Base-by-base conservation (phyloP, 139 green algal species). In the Ettlia oleoabundans region DNA sequence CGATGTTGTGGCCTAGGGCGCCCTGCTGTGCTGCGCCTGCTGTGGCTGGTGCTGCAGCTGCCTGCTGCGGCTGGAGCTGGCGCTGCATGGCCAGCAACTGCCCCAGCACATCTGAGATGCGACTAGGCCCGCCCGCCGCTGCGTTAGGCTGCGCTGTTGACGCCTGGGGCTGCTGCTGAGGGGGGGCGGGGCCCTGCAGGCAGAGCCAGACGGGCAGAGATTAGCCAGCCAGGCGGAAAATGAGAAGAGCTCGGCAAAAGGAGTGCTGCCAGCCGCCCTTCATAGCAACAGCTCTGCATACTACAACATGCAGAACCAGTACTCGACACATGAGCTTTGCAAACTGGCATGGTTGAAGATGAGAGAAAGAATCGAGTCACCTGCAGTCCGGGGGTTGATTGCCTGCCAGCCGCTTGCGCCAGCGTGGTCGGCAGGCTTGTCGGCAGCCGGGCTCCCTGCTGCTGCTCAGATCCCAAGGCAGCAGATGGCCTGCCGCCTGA, bases 11-110 rank as follows among this genome's bases (percentile, higher is more conserved):
- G 3, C 32, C 13, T 19, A 15, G 63, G 15, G 63, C 15, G 13
- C 3, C 63, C 13, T 21, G 63, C 32, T n/a, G 55, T 5, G 5
- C 32, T 24, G 51, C 35, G 51, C 51, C 26, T 9, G 24, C 10
- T 47, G 28, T 33, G 33, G 51, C 72, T 26, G 47, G 38, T 30
- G 67, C 35, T 73, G 66, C n/a, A n/a, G n/a, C n/a, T n/a, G n/a
- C n/a, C 21, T 53, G 61, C 67, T 75, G 67, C 67, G 53, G 69
- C n/a, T 76, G 70, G n/a, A 64, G 53, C 53, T 69, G 52, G 30
- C 26, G 53, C 53, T 80, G 73, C 35, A 80, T 33, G 0, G 73
- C 58, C 22, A 80, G 18, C 35, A 80, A 52, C 73, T 80, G 73
- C 73, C 41, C 30, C 1, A 69, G 37, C 4, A 80, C 37, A 32